Conservation (phyloP, 1,284 basidiomycete genomes). For the Ganoderma boninense region DNA sequence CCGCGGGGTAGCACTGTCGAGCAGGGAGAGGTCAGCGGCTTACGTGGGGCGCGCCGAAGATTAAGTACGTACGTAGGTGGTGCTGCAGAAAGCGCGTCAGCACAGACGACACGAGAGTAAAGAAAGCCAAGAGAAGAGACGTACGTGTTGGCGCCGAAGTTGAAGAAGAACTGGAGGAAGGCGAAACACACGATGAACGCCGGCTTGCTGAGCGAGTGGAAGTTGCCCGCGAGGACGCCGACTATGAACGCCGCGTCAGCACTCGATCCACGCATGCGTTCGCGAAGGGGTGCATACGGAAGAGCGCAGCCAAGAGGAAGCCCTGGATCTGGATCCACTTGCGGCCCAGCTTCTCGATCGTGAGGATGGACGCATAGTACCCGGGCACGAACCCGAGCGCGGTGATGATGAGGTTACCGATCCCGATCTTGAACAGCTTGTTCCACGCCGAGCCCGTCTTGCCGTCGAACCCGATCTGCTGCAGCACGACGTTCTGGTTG, state of each 20-base stretch:
- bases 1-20: conserved; percentile 73
- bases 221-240: conserved; percentile 71
- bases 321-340: conserved; percentile 84
- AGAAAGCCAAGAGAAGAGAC: conserved; percentile 32
- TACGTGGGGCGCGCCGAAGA: background rate
- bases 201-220: conserved; percentile 66
- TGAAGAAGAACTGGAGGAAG: conserved; percentile 78
- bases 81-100: conserved; percentile 42
- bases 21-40: background rate
- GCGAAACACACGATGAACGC: conserved; percentile 79
- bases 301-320: conserved; percentile 75
- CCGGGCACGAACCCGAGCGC: conserved; percentile 80
- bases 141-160: conserved; percentile 88
- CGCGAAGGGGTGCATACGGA: conserved; percentile 54
- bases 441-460: conserved; percentile 64
- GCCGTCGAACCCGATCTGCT: conserved; percentile 73
- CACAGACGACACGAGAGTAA: background rate
- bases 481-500: conserved; percentile 78
- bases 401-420: conserved; percentile 76
- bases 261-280: background rate
- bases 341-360: conserved; percentile 77
- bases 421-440: conserved; percentile 67
- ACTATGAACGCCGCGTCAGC: conserved; percentile 46
- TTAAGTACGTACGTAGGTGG: conserved; percentile 57
- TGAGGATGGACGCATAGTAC: conserved; percentile 74